Conservation (phyloP, 768 basidiomycete species). For the Thelephora aurantiotincta region DNA sequence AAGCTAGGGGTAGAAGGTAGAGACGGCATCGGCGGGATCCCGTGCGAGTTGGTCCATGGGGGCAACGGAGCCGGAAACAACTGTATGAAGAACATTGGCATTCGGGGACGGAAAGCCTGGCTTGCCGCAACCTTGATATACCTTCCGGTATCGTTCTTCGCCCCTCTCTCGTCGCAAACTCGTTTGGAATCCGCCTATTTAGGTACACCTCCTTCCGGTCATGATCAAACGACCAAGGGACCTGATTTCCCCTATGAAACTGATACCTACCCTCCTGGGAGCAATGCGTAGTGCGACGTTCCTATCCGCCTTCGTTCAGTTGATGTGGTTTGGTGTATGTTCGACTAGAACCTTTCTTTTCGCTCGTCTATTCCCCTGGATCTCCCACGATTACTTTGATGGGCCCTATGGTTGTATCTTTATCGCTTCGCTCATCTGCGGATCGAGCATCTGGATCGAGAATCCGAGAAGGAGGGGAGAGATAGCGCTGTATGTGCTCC, state of each 20-base stretch:
- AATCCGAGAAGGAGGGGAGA: constrained; percentile 58
- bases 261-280: constrained; percentile 28
- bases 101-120: constrained; percentile 45
- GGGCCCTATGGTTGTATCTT: constrained; percentile 58
- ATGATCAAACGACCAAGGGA: constrained; percentile 42
- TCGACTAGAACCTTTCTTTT: constrained; percentile 49
- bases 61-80: constrained; percentile 32
- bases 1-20: constrained; percentile 37
- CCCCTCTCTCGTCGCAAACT: background rate
- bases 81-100: constrained; percentile 42
- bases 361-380: constrained; percentile 45
- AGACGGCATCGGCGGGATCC: constrained; percentile 48
- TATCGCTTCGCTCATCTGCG: constrained; percentile 54
- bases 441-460: constrained; percentile 69
- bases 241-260: constrained; percentile 29
- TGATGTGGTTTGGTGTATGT: constrained; percentile 62
- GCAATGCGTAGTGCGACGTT: constrained; percentile 57
- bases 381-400: constrained; percentile 73
- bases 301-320: constrained; percentile 55
- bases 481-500: constrained; percentile 69
- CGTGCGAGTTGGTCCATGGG: constrained; percentile 65
- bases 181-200: background rate
- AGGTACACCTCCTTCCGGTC: constrained; percentile 62
- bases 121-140: constrained; percentile 51
- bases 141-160: constrained; percentile 40